phyloP scores from a whole-genome alignment of 441 rosid species.

The California macrophylla region DNA sequence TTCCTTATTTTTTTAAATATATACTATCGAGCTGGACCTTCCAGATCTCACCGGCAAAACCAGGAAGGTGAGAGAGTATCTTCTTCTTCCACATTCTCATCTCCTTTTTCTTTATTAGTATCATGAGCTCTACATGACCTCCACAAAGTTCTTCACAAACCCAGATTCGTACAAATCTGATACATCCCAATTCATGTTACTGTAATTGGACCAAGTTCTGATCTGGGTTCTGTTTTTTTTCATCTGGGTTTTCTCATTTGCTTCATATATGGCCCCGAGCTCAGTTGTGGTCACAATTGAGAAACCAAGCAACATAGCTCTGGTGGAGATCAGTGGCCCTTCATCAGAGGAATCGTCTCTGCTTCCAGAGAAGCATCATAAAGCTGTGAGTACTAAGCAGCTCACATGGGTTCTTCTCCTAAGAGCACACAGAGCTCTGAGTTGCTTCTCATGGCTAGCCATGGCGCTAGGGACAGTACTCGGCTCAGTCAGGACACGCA shows the following conservation, averaged over 20 bases:
- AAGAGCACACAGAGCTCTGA: conserved; percentile 41
- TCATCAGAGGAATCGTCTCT: background rate
- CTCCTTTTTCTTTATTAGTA: background rate
- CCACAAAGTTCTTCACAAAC: background rate
- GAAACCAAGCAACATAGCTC: conserved; percentile 20
- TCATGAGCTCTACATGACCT: background rate
- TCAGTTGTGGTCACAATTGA: conserved; percentile 19
- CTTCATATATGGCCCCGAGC: conserved; percentile 13
- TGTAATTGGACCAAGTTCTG: background rate
- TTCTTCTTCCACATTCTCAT: background rate
- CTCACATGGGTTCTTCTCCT: conserved; percentile 23
- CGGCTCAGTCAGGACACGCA: conserved; percentile 51
- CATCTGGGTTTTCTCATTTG: background rate
- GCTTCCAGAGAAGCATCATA: conserved; percentile 14
- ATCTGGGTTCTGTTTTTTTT: background rate
- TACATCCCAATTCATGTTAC: background rate
- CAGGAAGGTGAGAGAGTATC: conserved; percentile 1
- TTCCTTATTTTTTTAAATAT: background rate
- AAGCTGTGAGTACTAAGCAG: conserved; percentile 22
- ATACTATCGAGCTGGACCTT: background rate
- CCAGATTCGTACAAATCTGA: background rate
- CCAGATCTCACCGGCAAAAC: background rate
- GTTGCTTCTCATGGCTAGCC: conserved; percentile 54
- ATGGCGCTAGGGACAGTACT: conserved; percentile 27
- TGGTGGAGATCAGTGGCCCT: conserved; percentile 23